Evolutionary conservation across 1,139 yeast genomes (phyloP), one percentile per base, ranked within the genome.

Genomic region (Ogataea hybrid): DNA sequence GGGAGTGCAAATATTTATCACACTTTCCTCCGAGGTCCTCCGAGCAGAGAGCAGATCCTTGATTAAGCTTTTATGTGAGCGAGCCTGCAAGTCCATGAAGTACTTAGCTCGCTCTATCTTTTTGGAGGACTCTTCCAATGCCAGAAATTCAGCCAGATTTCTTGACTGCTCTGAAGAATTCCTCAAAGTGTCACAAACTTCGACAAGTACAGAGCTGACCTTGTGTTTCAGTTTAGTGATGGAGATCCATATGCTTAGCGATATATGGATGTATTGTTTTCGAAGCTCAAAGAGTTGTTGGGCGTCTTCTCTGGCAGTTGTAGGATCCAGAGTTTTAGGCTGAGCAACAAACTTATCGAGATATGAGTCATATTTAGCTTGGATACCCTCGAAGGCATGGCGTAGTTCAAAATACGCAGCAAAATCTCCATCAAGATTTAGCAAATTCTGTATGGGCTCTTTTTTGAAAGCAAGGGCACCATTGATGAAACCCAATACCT

Each of bases 281-380:
- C 90, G 68, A 5, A 82, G 79, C 49, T 77, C 83, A 48, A 72
- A 83, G 31, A 90, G 66, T 51, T 87, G 95, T 44, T 76, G 71
- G 1, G 96, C 92, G 60, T 88, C 95, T 56, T 88, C 96, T 48
- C 82, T 70, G 1, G 83, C 70, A 23, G 81, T 76, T 0, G 69
- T 62, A 0, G 94, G 77, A 40, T 82, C 88, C 44, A 77, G 79
- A 2, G 77, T 64, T 56, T 82, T 84, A 15, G 81, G 71, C 35
- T 73, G 76, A n/a, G 81, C 65, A 50, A 78, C 68, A 57, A 77
- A 87, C 39, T 78, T 69, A 1, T 70, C 63, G 42, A 82, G 64
- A 41, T 79, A 75, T 18, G 69, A 63, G 57, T 90, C 97, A 58
- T 82, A 87, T 52, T 82, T 80, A 4, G 68, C 62, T 59, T 88